phyloP scores from a whole-genome alignment of 805 yeast species.

The Kodamaea kaohsiungensis region DNA sequence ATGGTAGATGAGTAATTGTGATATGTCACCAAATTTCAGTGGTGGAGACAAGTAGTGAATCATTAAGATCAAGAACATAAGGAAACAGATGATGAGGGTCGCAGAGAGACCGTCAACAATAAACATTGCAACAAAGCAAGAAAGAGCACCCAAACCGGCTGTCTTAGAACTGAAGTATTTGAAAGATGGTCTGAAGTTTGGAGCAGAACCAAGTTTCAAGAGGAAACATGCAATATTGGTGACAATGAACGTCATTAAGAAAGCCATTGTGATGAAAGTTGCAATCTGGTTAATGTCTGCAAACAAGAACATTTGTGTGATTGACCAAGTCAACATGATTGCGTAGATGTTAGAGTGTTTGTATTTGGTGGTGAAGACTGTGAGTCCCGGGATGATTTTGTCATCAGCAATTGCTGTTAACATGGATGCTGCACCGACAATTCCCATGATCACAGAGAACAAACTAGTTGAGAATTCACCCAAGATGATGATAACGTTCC shows the following conservation, averaged over 20 bases:
- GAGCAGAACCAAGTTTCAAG: conserved; percentile 86
- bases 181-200: conserved; percentile 97
- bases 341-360: conserved; percentile 64
- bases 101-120: conserved; percentile 93
- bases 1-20: conserved; percentile 91
- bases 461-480: conserved; percentile 94
- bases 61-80: conserved; percentile 65
- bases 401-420: conserved; percentile 91
- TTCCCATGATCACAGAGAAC: conserved; percentile 92
- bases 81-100: conserved; percentile 63
- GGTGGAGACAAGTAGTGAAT: conserved; percentile 95
- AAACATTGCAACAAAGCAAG: conserved; percentile 84
- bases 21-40: conserved; percentile 97
- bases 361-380: conserved; percentile 44
- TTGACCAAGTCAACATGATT: conserved; percentile 71
- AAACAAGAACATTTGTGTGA: conserved; percentile 83
- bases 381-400: conserved; percentile 77
- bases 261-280: conserved; percentile 94
- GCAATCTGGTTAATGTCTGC: conserved; percentile 95
- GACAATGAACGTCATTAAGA: conserved; percentile 91
- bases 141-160: conserved; percentile 71
- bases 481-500: conserved; percentile 64
- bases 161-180: conserved; percentile 80
- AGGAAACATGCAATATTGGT: conserved; percentile 93
- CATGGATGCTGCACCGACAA: conserved; percentile 92